These are phyloP conservation scores for Eleusine coracana DNA, from an alignment of 176 grass and related monocot genomes.

Conservation along the genomic window DNA sequence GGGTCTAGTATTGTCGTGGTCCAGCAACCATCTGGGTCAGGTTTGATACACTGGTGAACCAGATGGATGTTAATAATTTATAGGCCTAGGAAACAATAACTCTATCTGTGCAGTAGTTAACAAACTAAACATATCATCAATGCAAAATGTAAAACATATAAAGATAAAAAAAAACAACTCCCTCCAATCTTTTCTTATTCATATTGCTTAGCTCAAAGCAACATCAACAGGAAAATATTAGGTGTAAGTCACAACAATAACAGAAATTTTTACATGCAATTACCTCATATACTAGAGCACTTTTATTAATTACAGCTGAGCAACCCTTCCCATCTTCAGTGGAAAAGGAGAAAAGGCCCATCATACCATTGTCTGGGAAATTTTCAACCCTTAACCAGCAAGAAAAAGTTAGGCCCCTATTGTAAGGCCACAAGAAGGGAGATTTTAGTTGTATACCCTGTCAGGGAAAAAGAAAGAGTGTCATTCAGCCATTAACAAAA, in stretches of 20 bases:
- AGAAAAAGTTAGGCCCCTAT: conserved; percentile 86
- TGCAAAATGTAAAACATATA: not conserved
- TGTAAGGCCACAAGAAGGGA: conserved; percentile 89
- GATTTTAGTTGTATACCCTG: conserved; percentile 93
- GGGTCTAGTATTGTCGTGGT: too few relatives aligned
- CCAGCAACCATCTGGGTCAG: not conserved
- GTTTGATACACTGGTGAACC: not conserved
- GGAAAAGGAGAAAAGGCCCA: conserved; percentile 97
- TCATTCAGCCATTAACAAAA: conserved; percentile 8
- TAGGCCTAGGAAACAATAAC: not conserved
- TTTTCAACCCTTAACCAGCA: conserved; percentile 94
- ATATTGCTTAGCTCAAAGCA: too few relatives aligned
- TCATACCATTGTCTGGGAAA: conserved; percentile 79
- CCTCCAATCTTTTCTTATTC: too few relatives aligned
- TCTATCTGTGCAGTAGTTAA: not conserved
- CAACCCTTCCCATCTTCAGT: conserved; percentile 90
- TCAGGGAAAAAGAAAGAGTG: conserved; percentile 21
- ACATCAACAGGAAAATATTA: too few relatives aligned
- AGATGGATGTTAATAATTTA: not conserved
- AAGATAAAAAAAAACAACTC: not conserved
- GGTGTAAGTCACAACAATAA: not conserved
- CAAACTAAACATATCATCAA: not conserved
- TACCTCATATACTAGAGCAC: conserved; percentile 94
- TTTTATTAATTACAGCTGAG: conserved; percentile 79
- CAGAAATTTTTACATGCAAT: not conserved